phyloP scores from a whole-genome alignment of 2,329 filamentous ascomycete genomes.

The Colletotrichum australisinense region DNA sequence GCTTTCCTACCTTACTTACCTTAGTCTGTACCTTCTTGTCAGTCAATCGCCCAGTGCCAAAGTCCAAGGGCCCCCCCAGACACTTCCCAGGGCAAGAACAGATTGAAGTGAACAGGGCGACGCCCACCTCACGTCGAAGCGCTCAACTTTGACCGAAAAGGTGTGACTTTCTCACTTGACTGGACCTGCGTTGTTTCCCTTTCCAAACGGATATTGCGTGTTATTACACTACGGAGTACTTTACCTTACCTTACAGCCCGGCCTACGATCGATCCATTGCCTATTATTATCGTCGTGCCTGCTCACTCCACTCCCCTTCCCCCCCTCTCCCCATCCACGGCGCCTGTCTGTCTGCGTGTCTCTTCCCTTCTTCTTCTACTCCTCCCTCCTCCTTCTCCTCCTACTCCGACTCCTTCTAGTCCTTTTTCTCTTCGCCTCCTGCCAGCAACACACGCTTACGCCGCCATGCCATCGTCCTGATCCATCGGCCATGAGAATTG shows the following conservation, averaged over 20 bases:
- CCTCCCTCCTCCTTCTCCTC: neutral
- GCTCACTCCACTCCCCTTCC: constrained; percentile 21
- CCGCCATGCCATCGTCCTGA: constrained; percentile 41
- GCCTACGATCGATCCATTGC: neutral
- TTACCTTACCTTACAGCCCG: too few relatives aligned
- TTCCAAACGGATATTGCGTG: neutral
- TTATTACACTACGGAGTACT: too few relatives aligned
- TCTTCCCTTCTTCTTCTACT: constrained; percentile 11
- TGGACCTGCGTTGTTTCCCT: constrained; percentile 7
- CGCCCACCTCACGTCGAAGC: constrained; percentile 7
- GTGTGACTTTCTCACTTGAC: neutral
- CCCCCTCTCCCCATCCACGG: neutral
- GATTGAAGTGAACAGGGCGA: neutral
- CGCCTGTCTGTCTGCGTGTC: neutral
- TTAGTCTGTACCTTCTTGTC: too few relatives aligned
- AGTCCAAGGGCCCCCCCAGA: neutral
- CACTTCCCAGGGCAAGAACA: neutral
- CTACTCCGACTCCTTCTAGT: neutral
- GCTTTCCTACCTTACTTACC: too few relatives aligned
- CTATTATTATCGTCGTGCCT: constrained; percentile 28
- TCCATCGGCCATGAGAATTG: constrained; percentile 34
- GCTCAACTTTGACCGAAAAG: neutral
- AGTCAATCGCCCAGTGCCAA: too few relatives aligned
- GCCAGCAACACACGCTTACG: constrained; percentile 27
- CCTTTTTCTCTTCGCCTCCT: constrained; percentile 4